phyloP scores from a whole-genome alignment of 2,329 filamentous ascomycete genomes.

The Triangularia setosa region DNA sequence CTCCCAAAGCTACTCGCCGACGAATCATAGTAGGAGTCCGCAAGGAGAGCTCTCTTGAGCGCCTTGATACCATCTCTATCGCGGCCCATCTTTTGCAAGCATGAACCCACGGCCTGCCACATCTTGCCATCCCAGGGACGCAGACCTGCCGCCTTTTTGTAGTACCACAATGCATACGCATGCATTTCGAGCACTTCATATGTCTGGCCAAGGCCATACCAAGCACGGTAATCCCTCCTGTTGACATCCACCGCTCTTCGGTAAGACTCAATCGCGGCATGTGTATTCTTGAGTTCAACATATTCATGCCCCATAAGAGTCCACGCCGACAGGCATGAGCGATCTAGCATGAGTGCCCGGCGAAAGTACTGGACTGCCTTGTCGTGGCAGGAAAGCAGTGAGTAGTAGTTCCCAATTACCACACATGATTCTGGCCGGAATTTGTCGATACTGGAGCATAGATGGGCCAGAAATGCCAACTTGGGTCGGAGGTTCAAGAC shows the following conservation, averaged over 20 bases:
- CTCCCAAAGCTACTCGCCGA: constrained; percentile 52
- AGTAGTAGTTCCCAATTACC: constrained; percentile 97
- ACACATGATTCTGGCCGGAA: constrained; percentile 97
- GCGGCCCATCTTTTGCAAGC: constrained; percentile 83
- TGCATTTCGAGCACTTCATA: constrained; percentile 99
- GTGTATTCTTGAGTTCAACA: constrained; percentile 96
- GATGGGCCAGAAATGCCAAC: constrained; percentile 84
- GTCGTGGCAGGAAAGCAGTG: constrained; percentile 87
- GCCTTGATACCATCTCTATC: constrained; percentile 90
- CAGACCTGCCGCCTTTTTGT: constrained; percentile 88
- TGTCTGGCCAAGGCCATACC: constrained; percentile 95
- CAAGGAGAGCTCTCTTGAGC: constrained; percentile 84
- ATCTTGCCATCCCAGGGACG: constrained; percentile 97
- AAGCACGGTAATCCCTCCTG: constrained; percentile 91
- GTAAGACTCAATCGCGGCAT: constrained; percentile 96
- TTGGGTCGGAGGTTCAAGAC: constrained; percentile 86
- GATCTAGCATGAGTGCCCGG: constrained; percentile 82
- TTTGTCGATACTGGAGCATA: constrained; percentile 87
- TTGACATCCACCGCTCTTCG: constrained; percentile 94
- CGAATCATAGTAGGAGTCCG: constrained; percentile 77
- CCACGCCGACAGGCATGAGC: constrained; percentile 90
- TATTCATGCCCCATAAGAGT: constrained; percentile 99
- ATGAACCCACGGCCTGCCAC: constrained; percentile 95
- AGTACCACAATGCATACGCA: constrained; percentile 95
- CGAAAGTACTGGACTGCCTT: constrained; percentile 98